These are phyloP conservation scores for Teunomyces barrocoloradensis DNA, from an alignment of 805 yeast genomes.

Conservation along the genomic window DNA sequence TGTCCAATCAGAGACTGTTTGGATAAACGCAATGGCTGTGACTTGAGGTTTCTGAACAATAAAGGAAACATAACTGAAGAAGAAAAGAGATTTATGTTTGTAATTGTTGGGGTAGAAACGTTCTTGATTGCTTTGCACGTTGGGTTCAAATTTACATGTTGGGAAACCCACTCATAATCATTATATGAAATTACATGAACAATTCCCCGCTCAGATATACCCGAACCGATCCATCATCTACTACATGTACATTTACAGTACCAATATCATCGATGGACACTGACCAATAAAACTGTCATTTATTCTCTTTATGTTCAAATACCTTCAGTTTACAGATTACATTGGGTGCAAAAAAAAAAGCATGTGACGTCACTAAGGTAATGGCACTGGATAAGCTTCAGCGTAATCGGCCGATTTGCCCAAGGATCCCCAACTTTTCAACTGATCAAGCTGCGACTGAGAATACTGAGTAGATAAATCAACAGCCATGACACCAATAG, in stretches of 20 bases:
- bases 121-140: neutral
- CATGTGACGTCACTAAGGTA: neutral
- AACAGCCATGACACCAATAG: neutral
- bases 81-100: neutral
- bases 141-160: neutral
- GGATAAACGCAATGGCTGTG: neutral
- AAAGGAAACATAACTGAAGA: neutral
- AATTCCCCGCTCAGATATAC: too few relatives aligned
- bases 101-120: slow-evolving; percentile 2
- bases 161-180: neutral
- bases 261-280: too few relatives aligned
- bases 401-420: neutral
- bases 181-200: too few relatives aligned
- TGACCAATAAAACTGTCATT: too few relatives aligned
- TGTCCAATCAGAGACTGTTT: neutral
- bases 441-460: neutral
- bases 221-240: too few relatives aligned
- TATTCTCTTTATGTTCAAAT: too few relatives aligned
- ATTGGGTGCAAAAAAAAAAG: neutral
- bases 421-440: neutral
- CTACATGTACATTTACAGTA: too few relatives aligned
- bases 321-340: neutral
- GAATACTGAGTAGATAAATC: neutral
- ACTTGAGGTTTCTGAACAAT: neutral
- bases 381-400: neutral